Base-by-base conservation (phyloP, 164 flowering plant species). In the Dillenia turbinata region DNA sequence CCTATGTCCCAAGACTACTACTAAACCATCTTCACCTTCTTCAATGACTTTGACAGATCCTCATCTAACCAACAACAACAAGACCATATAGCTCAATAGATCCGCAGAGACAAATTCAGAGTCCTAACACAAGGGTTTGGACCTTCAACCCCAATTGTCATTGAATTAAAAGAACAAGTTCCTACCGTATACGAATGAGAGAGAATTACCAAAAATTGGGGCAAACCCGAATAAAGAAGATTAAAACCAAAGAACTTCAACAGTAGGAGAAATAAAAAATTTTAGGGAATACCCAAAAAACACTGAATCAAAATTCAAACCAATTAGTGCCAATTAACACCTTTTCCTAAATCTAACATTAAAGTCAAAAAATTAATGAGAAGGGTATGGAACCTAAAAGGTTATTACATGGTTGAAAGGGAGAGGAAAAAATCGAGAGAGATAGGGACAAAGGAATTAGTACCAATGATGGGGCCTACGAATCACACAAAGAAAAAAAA, bases 1-100 rank as follows among this genome's bases (percentile, higher is more conserved):
- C 80, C 91, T 77, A 91, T 89, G 97, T 89, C 93, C 76, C 87
- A 84, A 58, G 82, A 83, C 50, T 77, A 79, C 64, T 84, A 77
- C 33, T 85, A 82, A 52, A 81, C 80, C 46, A 72, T 84, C 70
- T 76, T 79, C 64, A 73, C 65, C 62, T 84, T 81, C 86, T 74
- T 87, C 13, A 84, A 90, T 85, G 96, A 81, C 17, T 90, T 84
- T 59, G 84, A 79, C 51, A 79, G 88, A 76, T 75, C 90, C 12
- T 11, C 56, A 19, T 66, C 65, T 1, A 69, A 76, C 3, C 75
- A 78, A 7, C 77, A 75, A 33, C 77, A 71, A 16, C 77, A 75
- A 8, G 75, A 71, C 6, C 80, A 77, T 58, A 44, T 74, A 13
- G 74, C 80, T 0, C 92, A 84, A 45, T 91, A 87, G 83, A 82